Evolutionary conservation across 192 early-diverging fungal species (phyloP), one percentile per base, ranked within the genome.

Genomic region (Coemansia javaensis): DNA sequence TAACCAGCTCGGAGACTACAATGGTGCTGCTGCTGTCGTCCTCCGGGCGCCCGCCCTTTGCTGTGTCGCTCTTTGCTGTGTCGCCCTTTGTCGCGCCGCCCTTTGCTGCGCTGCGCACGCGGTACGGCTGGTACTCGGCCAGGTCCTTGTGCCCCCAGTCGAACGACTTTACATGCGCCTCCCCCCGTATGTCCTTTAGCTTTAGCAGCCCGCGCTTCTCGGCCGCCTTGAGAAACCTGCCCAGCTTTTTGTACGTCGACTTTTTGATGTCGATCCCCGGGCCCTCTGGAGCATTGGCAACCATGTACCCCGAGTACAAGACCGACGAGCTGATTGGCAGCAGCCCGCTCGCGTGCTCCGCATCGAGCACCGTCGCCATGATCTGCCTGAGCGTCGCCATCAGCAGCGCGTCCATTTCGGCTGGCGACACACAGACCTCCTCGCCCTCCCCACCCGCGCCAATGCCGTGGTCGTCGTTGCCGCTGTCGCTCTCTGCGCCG

Each of bases 181-280:
- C 70, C 6, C 70, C 70, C 12, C 70, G 70, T 20, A 77, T 70
- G 23, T 91, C 93, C 60, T 94, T 96, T 15, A 87, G 66, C 60
- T 90, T 88, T 21, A 93, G 44, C 11, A 86, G 47, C 17, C 89
- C 93, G 21, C 74, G 70, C 63, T 96, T 96, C 40, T 96, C 93
- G 56, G 85, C 85, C 11, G 73, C 81, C 52, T 93, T 96, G 44
- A 93, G 65, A 61, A 93, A 93, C 62, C 93, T 96, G 50, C 81
- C 76, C 24, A 87, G 49, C 68, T 94, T 93, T 65, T 96, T 96
- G 74, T 82, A 87, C 22, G 77, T 79, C 5, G 90, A 90, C 40
- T 85, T 82, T 63, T 90, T 91, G 21, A 96, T 79, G 43, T 96
- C 93, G 8, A 91, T 58, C 24, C 78, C 77, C 2, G 57, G 52